phyloP scores from a whole-genome alignment of 129 eudicot genomes.

The Calendula officinalis region DNA sequence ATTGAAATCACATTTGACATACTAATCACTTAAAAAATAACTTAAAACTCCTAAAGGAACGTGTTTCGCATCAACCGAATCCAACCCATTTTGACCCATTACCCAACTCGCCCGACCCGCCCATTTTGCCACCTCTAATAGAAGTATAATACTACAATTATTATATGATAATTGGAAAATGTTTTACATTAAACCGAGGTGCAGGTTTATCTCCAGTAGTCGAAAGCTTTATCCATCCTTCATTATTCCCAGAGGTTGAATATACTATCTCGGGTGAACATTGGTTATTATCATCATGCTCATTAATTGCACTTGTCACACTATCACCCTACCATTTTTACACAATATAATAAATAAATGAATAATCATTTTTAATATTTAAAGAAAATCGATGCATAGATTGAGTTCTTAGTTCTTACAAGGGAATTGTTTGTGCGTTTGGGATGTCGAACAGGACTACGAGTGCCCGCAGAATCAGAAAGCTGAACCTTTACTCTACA shows the following conservation, averaged over 20 bases:
- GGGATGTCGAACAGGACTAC: constrained; percentile 71
- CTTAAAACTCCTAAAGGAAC: neutral
- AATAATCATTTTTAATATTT: neutral
- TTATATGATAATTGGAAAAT: constrained; percentile 6
- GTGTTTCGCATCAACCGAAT: neutral
- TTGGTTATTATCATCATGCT: constrained; percentile 55
- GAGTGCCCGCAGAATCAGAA: constrained; percentile 83
- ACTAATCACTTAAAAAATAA: neutral
- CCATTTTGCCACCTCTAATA: constrained; percentile 5
- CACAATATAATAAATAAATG: constrained; percentile 8
- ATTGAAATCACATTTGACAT: neutral
- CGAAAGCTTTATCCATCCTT: constrained; percentile 78
- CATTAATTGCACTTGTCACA: constrained; percentile 38
- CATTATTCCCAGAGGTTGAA: constrained; percentile 57
- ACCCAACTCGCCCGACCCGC: neutral
- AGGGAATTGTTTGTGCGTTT: constrained; percentile 55
- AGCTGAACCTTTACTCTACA: constrained; percentile 90
- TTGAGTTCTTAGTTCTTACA: constrained; percentile 49
- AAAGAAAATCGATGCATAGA: constrained; percentile 5
- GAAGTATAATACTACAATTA: neutral
- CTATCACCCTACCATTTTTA: constrained; percentile 54
- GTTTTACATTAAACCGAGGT: constrained; percentile 81
- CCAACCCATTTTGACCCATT: constrained; percentile 1
- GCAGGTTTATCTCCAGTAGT: constrained; percentile 84
- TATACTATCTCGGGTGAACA: constrained; percentile 51